Evolutionary conservation across 2,329 filamentous ascomycete species (phyloP).

Genomic region (Taxawa tesnikishii): DNA sequence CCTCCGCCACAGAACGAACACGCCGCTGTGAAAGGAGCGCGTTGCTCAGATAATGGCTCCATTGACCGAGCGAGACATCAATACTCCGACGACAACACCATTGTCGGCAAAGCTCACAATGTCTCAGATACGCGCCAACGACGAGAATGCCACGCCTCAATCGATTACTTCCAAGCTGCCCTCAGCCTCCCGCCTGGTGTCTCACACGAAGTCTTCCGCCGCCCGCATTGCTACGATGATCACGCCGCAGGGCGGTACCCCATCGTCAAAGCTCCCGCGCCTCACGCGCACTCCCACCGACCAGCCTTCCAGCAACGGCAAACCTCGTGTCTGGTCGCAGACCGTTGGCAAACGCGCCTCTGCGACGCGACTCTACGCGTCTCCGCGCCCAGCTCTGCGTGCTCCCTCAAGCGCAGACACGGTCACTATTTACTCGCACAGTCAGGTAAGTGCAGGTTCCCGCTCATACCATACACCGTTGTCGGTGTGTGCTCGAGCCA

Average conservation of each 20-base stretch:
- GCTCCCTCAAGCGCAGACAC: no score
- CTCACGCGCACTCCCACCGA: constrained; percentile 10
- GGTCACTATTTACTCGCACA: neutral
- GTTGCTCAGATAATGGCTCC: constrained; percentile 6
- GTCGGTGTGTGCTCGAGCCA: neutral
- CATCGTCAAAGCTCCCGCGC: constrained; percentile 19
- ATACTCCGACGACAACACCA: constrained; percentile 7
- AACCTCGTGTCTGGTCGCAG: neutral
- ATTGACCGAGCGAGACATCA: constrained; percentile 13
- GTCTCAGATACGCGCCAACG: constrained; percentile 7
- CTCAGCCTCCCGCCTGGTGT: constrained; percentile 11
- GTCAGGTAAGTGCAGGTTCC: constrained; percentile 1
- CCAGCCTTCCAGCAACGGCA: neutral
- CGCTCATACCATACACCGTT: neutral
- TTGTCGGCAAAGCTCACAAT: constrained; percentile 1
- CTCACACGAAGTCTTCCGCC: constrained; percentile 15
- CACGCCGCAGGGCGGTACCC: constrained; percentile 5
- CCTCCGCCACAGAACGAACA: no score
- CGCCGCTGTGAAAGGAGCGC: no score
- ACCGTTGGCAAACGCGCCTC: neutral
- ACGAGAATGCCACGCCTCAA: constrained; percentile 9
- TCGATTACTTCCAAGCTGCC: constrained; percentile 1
- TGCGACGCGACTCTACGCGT: neutral
- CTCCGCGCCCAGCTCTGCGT: no score
- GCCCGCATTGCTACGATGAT: constrained; percentile 10